Evolutionary conservation across 352 stramenopile species (phyloP), one percentile per base, ranked within the genome.

Genomic region (Phytophthora melonis): DNA sequence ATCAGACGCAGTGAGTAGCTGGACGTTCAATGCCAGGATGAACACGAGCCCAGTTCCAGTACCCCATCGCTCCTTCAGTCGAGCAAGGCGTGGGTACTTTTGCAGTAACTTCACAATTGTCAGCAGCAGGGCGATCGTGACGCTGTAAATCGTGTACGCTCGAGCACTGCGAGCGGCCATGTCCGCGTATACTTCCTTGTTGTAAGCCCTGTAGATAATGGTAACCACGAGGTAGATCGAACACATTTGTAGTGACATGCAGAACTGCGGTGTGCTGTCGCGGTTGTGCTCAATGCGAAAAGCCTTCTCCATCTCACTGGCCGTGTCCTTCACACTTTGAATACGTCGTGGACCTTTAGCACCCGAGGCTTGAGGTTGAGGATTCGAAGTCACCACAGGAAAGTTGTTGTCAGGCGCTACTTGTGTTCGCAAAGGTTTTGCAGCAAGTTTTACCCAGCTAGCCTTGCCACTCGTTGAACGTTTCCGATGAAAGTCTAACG

Each of bases 211-310:
- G 6, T 77, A 73, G 18, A 88, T 72, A 11, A 92, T 82, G 19
- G 66, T 75, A 11, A 89, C 43, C 0, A 81, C 39, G 8, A 85
- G 58, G 27, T 89, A 70, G 2, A 63, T 52, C 0, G 76, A 75
- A 6, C 83, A 69, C 13, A 79, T 75, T 6, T 77, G 72, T 19
- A 91, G 76, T 1, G 75, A 70, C 10, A 73, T 75, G 19, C 87
- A 70, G 57, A 92, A 91, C 60, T 90, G 81, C 0, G 76, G 79
- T 7, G 70, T 80, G 45, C 82, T 90, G 32, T 89, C 82, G 14
- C 77, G 78, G 30, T 80, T 81, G 43, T 89, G 77, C 27, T 92
- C 81, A 7, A 63, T 61, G 1, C 78, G 77, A 49, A 90, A 92
- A 3, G 85, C 79, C 19, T 13, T 78, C 55, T 92, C 82, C 84